A percentile compares a stretch with the other conserved stretches of the same genome.
Conservation (phyloP, 129 eudicot genomes). For the Chrysanthemum lavandulifolium region DNA sequence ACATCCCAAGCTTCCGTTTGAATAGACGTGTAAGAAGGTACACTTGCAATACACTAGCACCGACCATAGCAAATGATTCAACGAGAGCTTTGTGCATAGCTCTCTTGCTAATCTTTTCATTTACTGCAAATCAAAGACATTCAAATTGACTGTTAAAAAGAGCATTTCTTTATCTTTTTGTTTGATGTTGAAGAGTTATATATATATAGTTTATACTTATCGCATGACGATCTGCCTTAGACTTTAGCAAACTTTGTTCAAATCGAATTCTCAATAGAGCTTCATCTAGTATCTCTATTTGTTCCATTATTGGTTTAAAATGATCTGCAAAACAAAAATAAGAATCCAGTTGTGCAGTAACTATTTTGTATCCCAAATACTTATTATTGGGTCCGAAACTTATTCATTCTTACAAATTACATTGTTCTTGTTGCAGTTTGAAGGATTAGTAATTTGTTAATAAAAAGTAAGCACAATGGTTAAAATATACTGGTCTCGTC, state of each 20-base stretch:
- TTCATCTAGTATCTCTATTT: conserved; percentile 60
- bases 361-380: no score
- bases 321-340: conserved; percentile 53
- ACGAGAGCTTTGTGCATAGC: conserved; percentile 74
- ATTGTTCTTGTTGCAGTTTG: no score
- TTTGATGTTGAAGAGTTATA: neutral
- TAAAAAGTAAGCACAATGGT: neutral
- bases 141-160: no score
- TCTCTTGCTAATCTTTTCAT: conserved; percentile 75
- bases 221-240: conserved; percentile 82
- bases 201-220: conserved; percentile 44
- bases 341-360: no score
- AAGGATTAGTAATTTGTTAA: no score
- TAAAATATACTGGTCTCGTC: neutral
- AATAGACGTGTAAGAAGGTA: conserved; percentile 74
- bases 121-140: conserved; percentile 51
- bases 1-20: conserved; percentile 63
- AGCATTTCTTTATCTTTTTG: neutral
- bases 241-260: conserved; percentile 90
- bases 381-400: neutral
- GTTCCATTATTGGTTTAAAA: conserved; percentile 74
- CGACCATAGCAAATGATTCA: conserved; percentile 67
- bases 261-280: conserved; percentile 63
- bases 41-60: conserved; percentile 79
- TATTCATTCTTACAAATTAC: neutral